Percentiles rank a stretch among this genome's conserved stretches.
These are phyloP conservation scores for Diaporthe citrichinensis DNA, from an alignment of 2,329 filamentous ascomycete genomes.

Conservation along the genomic window DNA sequence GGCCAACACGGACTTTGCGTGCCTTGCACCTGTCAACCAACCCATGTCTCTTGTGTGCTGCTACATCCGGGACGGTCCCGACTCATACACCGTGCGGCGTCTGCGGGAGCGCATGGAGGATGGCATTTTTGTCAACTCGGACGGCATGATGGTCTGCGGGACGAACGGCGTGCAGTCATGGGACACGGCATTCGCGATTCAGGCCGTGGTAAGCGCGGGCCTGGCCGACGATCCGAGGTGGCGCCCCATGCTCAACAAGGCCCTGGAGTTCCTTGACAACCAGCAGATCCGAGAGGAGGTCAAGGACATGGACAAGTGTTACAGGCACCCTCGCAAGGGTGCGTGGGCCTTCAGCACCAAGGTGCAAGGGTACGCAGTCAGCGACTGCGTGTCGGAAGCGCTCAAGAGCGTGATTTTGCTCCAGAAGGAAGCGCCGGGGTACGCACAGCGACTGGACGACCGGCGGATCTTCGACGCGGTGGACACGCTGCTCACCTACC, in stretches of 20 bases:
- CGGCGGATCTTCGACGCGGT: conserved; percentile 88
- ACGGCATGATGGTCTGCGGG: conserved; percentile 95
- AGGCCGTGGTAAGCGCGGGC: conserved; percentile 84
- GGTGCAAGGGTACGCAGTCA: conserved; percentile 94
- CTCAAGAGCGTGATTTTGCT: conserved; percentile 87
- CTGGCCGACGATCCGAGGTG: conserved; percentile 83
- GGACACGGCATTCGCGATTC: conserved; percentile 94
- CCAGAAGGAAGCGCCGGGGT: conserved; percentile 80
- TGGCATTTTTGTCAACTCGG: conserved; percentile 90
- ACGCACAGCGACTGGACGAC: conserved; percentile 80
- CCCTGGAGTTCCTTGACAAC: conserved; percentile 86
- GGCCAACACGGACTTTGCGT: conserved; percentile 88
- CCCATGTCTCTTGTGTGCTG: conserved; percentile 92
- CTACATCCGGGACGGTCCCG: conserved; percentile 87
- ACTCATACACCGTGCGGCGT: conserved; percentile 77
- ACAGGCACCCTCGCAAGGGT: conserved; percentile 91
- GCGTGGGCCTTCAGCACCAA: conserved; percentile 97
- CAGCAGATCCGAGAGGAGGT: conserved; percentile 93
- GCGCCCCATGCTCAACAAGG: conserved; percentile 85
- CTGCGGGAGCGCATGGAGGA: conserved; percentile 88
- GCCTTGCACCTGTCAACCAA: conserved; percentile 89
- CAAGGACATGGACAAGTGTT: conserved; percentile 82
- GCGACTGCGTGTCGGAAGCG: conserved; percentile 93
- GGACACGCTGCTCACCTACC: conserved; percentile 91
- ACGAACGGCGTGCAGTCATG: conserved; percentile 99